phyloP scores from a whole-genome alignment of 345 rosid genomes.

The Abelmoschus esculentus region DNA sequence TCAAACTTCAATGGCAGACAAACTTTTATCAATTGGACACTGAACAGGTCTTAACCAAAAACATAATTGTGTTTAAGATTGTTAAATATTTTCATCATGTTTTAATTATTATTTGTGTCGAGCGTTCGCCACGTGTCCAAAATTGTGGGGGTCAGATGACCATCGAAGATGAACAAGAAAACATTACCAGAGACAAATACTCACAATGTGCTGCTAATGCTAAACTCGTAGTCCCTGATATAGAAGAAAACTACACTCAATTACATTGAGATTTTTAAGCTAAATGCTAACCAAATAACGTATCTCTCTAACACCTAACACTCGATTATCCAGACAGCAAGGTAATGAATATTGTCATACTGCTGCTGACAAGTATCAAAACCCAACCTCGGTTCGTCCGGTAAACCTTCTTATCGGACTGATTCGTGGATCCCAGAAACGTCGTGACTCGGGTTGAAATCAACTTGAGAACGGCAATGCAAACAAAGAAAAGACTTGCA shows the following conservation, averaged over 20 bases:
- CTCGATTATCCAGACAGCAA: conserved; percentile 46
- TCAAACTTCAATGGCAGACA: too few species aligned
- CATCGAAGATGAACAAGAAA: background rate
- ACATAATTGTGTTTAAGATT: too few species aligned
- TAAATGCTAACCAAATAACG: background rate
- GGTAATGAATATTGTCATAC: conserved; percentile 64
- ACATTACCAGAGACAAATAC: background rate
- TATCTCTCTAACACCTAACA: background rate
- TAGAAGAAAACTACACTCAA: conserved; percentile 5
- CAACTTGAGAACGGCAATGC: conserved; percentile 55
- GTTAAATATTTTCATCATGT: background rate
- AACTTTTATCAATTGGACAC: too few species aligned
- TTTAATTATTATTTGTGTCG: background rate
- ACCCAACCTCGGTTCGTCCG: conserved; percentile 58
- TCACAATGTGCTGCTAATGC: background rate
- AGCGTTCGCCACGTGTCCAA: background rate
- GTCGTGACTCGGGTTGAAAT: conserved; percentile 35
- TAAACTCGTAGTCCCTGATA: background rate
- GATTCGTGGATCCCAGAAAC: conserved; percentile 23
- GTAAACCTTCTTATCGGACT: conserved; percentile 28
- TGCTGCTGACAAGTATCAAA: conserved; percentile 73
- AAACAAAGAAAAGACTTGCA: conserved; percentile 54
- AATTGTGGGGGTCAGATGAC: background rate
- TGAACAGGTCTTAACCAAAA: too few species aligned
- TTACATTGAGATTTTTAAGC: conserved; percentile 7